Base-by-base conservation (phyloP, 768 basidiomycete genomes). In the Gymnopilus junonius region DNA sequence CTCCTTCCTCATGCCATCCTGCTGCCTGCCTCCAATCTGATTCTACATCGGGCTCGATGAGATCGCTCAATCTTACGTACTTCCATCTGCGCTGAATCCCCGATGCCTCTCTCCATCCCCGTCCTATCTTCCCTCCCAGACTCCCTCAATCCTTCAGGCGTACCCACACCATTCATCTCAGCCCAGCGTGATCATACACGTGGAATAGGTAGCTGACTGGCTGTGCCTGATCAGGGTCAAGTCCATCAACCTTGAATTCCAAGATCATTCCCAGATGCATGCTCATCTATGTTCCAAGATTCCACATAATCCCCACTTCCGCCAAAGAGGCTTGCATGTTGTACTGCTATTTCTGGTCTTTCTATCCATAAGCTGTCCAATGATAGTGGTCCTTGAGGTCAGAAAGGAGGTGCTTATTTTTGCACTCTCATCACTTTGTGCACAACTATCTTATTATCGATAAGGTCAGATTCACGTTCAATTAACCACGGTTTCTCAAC, bases 181-280 rank as follows among this genome's bases (percentile, higher is more conserved):
- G 2, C 29, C 27, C 35, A 45, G 25, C 37, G 37, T n/a, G 25
- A 46, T 31, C 5, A 8, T 32, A 35, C 63, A 63, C 64, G 56
- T 70, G 63, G 59, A 43, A 57, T 42, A 27, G 43, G 53, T 53
- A 39, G 20, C 45, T 45, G 27, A 17, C 32, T 25, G 25, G 25
- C 50, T 48, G 70, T 71, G 61, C 68, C 70, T 71, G 68, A 66
- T 61, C 69, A 67, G 62, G 57, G 62, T 64, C 62, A 59, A 54
- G 34, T 58, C 54, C 48, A 66, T 62, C 58, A 65, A 45, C n/a
- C 32, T 27, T 62, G 31, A 29, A 45, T 55, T 63, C 35, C 59
- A 62, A 71, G 69, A 70, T 72, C 67, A 69, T 67, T 69, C 63
- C 55, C 60, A 67, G 67, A 71, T 68, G 69, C 62, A 55, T 57